Evolutionary conservation across 257 asterid genomes (phyloP).

Genomic region (Perilla frutescens): DNA sequence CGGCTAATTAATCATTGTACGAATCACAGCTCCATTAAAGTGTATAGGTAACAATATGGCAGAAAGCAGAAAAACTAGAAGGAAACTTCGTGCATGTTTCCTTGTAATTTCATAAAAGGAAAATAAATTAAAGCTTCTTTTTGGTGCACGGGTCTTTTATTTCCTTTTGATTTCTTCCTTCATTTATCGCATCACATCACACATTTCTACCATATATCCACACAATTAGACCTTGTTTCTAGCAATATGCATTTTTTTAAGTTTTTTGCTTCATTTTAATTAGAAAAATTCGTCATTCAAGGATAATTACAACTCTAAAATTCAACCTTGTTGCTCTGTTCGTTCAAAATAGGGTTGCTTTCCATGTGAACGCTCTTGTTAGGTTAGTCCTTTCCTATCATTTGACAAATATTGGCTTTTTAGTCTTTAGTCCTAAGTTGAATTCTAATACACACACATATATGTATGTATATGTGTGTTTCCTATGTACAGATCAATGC

Average conservation of each 20-base stretch:
- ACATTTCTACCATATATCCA: background rate
- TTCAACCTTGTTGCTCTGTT: background rate
- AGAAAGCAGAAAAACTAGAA: constrained; percentile 8
- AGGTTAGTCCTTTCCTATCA: constrained; percentile 11
- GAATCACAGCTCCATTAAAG: background rate
- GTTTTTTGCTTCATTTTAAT: constrained; percentile 13
- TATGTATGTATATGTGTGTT: background rate
- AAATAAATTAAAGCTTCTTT: background rate
- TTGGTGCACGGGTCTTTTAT: background rate
- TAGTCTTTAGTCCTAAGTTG: constrained; percentile 7
- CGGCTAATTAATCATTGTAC: background rate
- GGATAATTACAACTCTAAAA: background rate
- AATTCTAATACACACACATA: background rate
- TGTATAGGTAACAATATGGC: background rate
- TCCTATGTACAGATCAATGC: too few species aligned
- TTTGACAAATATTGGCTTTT: background rate
- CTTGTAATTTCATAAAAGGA: constrained; percentile 9
- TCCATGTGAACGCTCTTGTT: constrained; percentile 21
- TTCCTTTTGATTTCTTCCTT: background rate
- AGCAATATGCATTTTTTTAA: background rate
- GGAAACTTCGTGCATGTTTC: constrained; percentile 21
- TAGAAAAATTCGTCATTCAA: background rate
- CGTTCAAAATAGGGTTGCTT: constrained; percentile 34
- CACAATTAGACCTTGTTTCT: background rate
- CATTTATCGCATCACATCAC: background rate